Base-by-base conservation (phyloP, 179 eudicot genomes). In the Vitellaria paradoxa region DNA sequence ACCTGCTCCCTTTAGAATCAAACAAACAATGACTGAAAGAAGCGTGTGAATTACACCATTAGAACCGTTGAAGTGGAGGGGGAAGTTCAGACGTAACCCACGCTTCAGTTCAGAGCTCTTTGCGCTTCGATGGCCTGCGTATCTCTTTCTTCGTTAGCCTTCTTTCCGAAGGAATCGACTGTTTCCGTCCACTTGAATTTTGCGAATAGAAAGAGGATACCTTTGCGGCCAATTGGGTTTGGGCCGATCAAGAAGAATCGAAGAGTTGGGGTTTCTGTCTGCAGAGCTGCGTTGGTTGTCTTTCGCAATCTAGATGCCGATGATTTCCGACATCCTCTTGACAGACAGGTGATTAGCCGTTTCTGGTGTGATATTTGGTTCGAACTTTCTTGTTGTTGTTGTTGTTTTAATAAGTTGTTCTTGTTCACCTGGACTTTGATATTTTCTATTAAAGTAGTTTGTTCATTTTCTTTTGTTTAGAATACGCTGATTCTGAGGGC, bases 271-370 rank as follows among this genome's bases (percentile, higher is more conserved):
- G 55, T 77, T 72, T 76, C 85, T 62, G 75, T 85, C 64, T 85
- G 81, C 72, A 77, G 83, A 83, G 89, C 92, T 64, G 65, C 89
- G 37, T 17, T 88, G 21, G 86, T 89, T 75, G 86, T 75, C 26
- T 89, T 88, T 68, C 91, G 89, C n/a, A 84, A 88, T 77, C 93
- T 95, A 14, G 93, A 95, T n/a, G 98, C 99, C 7, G 98, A 93
- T 82, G 99, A 95, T 76, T 90, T 95, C 73, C 83, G 98, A 40
- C 99, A 95, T 77, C 98, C 99, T 40, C 99, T 95, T 64, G 98
- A 95, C 84, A 85, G 85, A 82, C 99, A 91, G 84, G 99, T 94
- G 64, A 70, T 53, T 53, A 9, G 50, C 20, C 65, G 3, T 64
- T 37, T 21, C 40, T 40, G 62, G 9, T 75, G 65, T 18, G 26